Percentiles rank a stretch among this genome's conserved stretches.
Evolutionary conservation across 2,329 filamentous ascomycete genomes (phyloP).

Genomic region (Aspergillus melleus): DNA sequence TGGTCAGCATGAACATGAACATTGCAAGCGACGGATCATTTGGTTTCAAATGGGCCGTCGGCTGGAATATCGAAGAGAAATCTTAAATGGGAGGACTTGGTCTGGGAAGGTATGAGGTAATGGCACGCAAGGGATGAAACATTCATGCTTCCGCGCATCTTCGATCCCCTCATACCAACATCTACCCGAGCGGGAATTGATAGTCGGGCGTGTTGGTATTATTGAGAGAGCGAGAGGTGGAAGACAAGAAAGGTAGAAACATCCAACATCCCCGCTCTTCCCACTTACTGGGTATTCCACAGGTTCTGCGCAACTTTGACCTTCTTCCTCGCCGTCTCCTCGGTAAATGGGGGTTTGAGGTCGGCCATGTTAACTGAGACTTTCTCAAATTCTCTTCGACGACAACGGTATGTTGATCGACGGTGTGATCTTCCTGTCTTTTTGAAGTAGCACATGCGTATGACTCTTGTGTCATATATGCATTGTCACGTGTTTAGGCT

Average conservation of each 20-base stretch:
- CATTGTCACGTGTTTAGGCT: background rate
- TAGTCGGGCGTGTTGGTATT: background rate
- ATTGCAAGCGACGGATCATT: background rate
- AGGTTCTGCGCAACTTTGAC: conserved; percentile 81
- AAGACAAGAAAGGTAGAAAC: background rate
- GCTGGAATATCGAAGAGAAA: background rate
- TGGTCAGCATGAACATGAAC: background rate
- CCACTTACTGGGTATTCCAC: conserved; percentile 72
- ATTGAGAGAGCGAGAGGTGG: background rate
- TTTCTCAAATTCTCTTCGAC: background rate
- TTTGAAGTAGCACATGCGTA: background rate
- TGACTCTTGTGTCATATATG: background rate
- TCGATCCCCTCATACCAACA: background rate
- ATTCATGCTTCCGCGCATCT: background rate
- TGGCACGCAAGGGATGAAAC: conserved; percentile 4
- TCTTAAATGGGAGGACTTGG: background rate
- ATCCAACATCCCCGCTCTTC: background rate
- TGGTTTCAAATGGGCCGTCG: background rate
- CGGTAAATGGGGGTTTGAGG: conserved; percentile 68
- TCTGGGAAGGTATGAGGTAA: conserved; percentile 3
- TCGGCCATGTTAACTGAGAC: conserved; percentile 36
- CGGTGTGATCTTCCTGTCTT: background rate
- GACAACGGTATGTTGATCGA: background rate
- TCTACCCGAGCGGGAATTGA: background rate
- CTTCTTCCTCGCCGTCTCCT: conserved; percentile 69